These are phyloP conservation scores for Termitomyces sp. DNA, from an alignment of 768 basidiomycete genomes.

Conservation along the genomic window DNA sequence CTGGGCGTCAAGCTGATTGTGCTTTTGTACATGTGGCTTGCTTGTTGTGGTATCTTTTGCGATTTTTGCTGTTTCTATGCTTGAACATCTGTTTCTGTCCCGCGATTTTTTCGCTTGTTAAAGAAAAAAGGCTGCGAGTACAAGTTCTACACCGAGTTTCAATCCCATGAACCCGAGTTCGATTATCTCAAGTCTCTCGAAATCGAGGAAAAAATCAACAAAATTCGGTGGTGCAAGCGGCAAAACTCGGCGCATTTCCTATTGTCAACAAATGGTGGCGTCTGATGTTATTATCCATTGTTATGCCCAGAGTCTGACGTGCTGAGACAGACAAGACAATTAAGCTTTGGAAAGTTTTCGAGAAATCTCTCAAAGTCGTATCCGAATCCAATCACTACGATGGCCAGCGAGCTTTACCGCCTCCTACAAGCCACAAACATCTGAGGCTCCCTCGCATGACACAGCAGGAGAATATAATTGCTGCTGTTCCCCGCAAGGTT, in stretches of 20 bases:
- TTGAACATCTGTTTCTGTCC: conserved; percentile 15
- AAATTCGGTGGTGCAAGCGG: conserved; percentile 99
- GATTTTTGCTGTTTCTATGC: conserved; percentile 6
- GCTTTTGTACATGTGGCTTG: conserved; percentile 19
- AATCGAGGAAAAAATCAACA: conserved; percentile 99
- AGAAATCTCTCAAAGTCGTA: conserved; percentile 93
- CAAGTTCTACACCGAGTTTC: conserved; percentile 99
- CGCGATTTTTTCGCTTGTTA: conserved; percentile 13
- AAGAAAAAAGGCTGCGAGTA: conserved; percentile 99
- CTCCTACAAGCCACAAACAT: conserved; percentile 50
- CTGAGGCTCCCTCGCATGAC: conserved; percentile 88
- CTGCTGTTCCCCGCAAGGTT: conserved; percentile 96
- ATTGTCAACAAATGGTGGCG: conserved; percentile 90
- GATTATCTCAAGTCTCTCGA: conserved; percentile 99
- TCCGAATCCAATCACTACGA: conserved; percentile 93
- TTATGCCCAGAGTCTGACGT: conserved; percentile 2
- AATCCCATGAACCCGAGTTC: conserved; percentile 99
- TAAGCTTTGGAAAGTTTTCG: conserved; percentile 99
- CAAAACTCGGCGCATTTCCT: conserved; percentile 98
- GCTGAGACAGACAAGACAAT: conserved; percentile 87
- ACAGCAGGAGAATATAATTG: conserved; percentile 96
- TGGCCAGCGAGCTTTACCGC: conserved; percentile 63
- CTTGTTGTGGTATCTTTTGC: conserved; percentile 12
- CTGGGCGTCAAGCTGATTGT: conserved; percentile 24
- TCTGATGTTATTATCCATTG: neutral